Evolutionary conservation across 2,329 filamentous ascomycete genomes (phyloP), one percentile per base, ranked within the genome.

Genomic region (Hymenoscyphus fructigenus): DNA sequence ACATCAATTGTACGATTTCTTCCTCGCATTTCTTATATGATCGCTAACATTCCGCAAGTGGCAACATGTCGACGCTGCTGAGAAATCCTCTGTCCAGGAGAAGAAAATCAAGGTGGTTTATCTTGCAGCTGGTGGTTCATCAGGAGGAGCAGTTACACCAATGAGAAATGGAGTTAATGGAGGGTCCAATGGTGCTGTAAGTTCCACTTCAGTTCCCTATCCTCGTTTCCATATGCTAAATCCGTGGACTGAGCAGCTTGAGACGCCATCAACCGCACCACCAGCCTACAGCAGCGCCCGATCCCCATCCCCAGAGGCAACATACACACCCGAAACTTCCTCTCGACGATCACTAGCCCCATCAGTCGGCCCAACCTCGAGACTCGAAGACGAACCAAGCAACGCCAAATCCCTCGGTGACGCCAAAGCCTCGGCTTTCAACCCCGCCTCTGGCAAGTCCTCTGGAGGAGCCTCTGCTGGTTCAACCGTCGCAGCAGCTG

Each of bases 81-180:
- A 91, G 65, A 98, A 96, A 80, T 83, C 84, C 15, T 83, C 85
- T 26, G 89, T 99, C 66, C 88, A 93, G 74, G 95, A 99, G 83
- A 92, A 90, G 82, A 99, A 98, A 84, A 99, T 99, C 72, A 89
- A 94, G 57, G 95, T 99, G 69, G 85, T 84, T 71, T 99, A 94
- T 84, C 83, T 97, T 53, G 79, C 90, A 58, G 83, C 89, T 10
- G 85, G 87, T 59, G 84, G 84, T 50, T 41, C 64, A 59, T 64
- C 50, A 59, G 62, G 68, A 56, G 65, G 60, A 36, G 44, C 61
- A 36, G 29, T 32, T 9, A 76, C 75, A 47, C 74, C 74, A 56
- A 38, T 70, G 60, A 73, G 68, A 65, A 75, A 74, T 60, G 67
- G 67, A 41, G 60, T 68, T 15, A 73, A 71, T 63, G 69, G 70